Conservation (phyloP, 1,284 basidiomycete species). For the Moesziomyces globuligerus region DNA sequence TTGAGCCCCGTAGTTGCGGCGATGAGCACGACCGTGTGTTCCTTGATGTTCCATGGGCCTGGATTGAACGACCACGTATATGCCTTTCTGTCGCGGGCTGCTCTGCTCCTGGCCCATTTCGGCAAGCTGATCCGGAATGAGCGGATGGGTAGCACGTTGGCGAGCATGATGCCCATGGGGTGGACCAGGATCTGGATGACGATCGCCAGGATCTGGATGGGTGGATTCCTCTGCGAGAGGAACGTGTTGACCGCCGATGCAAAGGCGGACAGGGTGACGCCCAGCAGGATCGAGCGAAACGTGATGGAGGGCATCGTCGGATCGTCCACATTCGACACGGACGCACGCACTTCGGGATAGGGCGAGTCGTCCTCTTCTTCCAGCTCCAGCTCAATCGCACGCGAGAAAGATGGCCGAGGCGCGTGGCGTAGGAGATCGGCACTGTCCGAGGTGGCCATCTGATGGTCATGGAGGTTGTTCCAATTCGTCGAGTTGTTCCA, state of each 20-base stretch:
- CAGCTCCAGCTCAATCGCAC: constrained; percentile 36
- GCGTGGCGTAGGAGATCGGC: constrained; percentile 13
- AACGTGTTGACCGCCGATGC: constrained; percentile 58
- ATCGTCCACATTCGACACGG: constrained; percentile 63
- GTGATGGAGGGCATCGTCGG: constrained; percentile 57
- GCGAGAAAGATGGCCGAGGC: constrained; percentile 11
- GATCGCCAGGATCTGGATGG: constrained; percentile 51
- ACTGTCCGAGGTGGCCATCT: constrained; percentile 21
- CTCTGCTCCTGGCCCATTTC: neutral
- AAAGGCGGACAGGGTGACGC: constrained; percentile 47
- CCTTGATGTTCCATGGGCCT: constrained; percentile 63
- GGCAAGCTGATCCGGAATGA: constrained; percentile 27
- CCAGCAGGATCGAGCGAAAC: constrained; percentile 56
- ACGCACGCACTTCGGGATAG: constrained; percentile 60
- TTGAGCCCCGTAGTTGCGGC: constrained; percentile 43
- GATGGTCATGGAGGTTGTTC: constrained; percentile 3
- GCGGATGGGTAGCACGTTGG: constrained; percentile 45
- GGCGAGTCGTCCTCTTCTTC: constrained; percentile 59
- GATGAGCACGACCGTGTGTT: constrained; percentile 56
- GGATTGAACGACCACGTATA: constrained; percentile 51
- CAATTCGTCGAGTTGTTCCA: constrained; percentile 7
- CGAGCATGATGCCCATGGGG: constrained; percentile 51
- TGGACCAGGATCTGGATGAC: constrained; percentile 54
- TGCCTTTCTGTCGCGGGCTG: neutral
- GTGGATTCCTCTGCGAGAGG: constrained; percentile 57